Base-by-base conservation (phyloP, 441 rosid species). In the Eutrema salsugineum region DNA sequence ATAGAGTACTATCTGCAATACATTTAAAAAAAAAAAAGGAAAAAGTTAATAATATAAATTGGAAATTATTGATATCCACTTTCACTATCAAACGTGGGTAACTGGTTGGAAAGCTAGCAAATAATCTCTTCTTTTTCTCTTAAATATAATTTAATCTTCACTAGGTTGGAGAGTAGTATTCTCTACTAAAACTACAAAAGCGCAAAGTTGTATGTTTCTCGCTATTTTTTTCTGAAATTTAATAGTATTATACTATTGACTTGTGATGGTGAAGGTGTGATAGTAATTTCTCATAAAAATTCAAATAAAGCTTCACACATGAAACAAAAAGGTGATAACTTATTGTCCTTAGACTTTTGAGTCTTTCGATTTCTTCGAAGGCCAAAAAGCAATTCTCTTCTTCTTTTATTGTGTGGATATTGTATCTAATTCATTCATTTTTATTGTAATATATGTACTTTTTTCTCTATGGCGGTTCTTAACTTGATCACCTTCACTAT, bases 1-100 rank as follows among this genome's bases (percentile, higher is more conserved):
- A 38, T 94, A 92, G 19, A 94, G 68, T 74, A 92, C 80, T 54
- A 94, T 81, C 99, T 94, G 97, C 90, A 87, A 51, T 65, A 7
- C 54, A 38, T n/a, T 64, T 66, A 77, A 6, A 46, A 39, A 69
- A 58, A 77, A 57, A 66, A 24, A 32, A 40, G 5, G 71, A 56
- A 49, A 12, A 3, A 14, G 62, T 36, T 28, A 62, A 36, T 28
- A 62, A 36, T 54, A 48, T 39, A 54, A 46, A 28, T 17, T 35
- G 40, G 70, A 8, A 36, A 11, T 6, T 15, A 61, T 30, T 47
- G 35, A 20, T 54, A 67, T 48, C 69, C 66, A 68, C 58, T 5
- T 46, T 33, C 43, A 66, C 19, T 54, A 51, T 5, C 28, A 22
- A 16, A 43, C 43, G 62, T 43, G 56, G 8, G 59, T 11, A 43